phyloP scores from a whole-genome alignment of 352 stramenopile species.

The Vaucheria bursata region DNA sequence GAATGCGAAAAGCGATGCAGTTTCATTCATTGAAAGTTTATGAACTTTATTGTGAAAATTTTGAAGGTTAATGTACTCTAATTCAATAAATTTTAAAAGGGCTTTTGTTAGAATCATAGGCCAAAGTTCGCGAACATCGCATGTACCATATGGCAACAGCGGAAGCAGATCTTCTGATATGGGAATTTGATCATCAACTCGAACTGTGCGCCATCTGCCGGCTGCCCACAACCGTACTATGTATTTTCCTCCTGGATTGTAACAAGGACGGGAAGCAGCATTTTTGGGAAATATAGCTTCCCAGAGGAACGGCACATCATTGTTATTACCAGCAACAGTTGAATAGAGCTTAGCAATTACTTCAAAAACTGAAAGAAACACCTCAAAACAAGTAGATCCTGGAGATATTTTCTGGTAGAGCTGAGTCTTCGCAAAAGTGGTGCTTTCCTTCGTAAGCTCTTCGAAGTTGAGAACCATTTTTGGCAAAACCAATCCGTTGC shows the following conservation, averaged over 20 bases:
- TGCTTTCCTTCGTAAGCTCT: background rate
- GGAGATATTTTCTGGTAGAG: background rate
- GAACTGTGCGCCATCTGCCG: constrained; percentile 72
- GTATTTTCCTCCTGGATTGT: constrained; percentile 88
- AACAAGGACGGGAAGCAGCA: constrained; percentile 53
- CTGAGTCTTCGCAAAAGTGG: background rate
- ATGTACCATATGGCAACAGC: constrained; percentile 11
- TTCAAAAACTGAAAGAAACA: background rate
- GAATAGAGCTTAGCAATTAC: background rate
- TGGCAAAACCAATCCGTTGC: background rate
- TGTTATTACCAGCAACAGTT: background rate
- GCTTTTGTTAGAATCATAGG: constrained; percentile 45
- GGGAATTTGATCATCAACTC: constrained; percentile 88
- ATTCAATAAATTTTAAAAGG: constrained; percentile 14
- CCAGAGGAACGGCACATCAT: constrained; percentile 38
- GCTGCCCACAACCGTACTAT: constrained; percentile 93
- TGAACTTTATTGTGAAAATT: background rate
- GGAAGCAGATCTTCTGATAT: constrained; percentile 62
- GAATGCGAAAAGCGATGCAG: background rate
- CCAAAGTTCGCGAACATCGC: constrained; percentile 42
- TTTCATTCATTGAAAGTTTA: background rate
- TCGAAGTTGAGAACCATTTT: background rate
- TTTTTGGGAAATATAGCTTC: constrained; percentile 80
- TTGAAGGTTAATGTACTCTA: background rate
- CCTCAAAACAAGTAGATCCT: background rate